These are phyloP conservation scores for Aspergillus bridgeri DNA, from an alignment of 495 filamentous ascomycete species.

Conservation along the genomic window DNA sequence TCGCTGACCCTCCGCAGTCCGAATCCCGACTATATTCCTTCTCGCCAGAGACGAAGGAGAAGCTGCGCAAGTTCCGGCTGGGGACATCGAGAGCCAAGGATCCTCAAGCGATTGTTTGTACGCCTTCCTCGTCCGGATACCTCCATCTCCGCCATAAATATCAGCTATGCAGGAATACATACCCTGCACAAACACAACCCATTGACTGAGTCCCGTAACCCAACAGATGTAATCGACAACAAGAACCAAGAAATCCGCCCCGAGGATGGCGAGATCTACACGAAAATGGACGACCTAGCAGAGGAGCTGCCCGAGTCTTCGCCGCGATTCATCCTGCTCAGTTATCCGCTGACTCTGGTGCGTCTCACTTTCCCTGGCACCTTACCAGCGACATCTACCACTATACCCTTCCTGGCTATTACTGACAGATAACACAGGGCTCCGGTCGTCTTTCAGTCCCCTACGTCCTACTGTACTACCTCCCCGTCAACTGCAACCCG, in stretches of 20 bases:
- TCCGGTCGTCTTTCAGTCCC: slow-evolving; percentile 67
- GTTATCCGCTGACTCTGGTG: slow-evolving; percentile 83
- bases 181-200: not conserved
- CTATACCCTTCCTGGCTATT: not conserved
- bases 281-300: slow-evolving; percentile 68
- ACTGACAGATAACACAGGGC: slow-evolving; percentile 31
- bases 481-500: slow-evolving; percentile 83
- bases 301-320: slow-evolving; percentile 93
- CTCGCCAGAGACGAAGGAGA: slow-evolving; percentile 79
- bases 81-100: slow-evolving; percentile 83
- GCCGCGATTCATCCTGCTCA: slow-evolving; percentile 83
- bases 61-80: slow-evolving; percentile 88
- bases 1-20: slow-evolving; percentile 49
- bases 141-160: not conserved
- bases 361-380: slow-evolving; percentile 12
- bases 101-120: slow-evolving; percentile 93
- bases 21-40: slow-evolving; percentile 92
- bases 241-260: slow-evolving; percentile 79
- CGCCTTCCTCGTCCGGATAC: slow-evolving; percentile 27
- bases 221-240: slow-evolving; percentile 66
- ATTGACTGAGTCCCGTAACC: not conserved
- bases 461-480: slow-evolving; percentile 90
- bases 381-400: not conserved
- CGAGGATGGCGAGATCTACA: slow-evolving; percentile 74
- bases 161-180: not conserved